These are phyloP conservation scores for Venturia aucupariae DNA, from an alignment of 2,329 filamentous ascomycete species.

Conservation along the genomic window DNA sequence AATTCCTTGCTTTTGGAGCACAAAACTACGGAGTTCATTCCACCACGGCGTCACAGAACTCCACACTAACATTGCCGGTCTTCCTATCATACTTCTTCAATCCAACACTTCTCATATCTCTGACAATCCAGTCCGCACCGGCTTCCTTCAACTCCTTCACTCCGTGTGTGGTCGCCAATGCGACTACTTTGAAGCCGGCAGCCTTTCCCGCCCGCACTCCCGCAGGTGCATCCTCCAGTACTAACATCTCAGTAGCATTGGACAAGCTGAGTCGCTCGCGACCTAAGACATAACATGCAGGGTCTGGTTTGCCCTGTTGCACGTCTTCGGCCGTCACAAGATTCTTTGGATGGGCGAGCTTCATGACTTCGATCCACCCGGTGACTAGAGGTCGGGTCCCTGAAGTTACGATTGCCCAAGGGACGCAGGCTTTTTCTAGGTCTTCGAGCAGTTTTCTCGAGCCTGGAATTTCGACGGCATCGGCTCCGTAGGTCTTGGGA, in stretches of 20 bases:
- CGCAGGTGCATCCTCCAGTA: slow-evolving; percentile 82
- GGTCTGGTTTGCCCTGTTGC: slow-evolving; percentile 40
- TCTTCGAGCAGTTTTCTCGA: slow-evolving; percentile 59
- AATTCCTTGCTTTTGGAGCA: slow-evolving; percentile 7
- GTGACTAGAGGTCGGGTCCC: slow-evolving; percentile 39
- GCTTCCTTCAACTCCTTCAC: slow-evolving; percentile 62
- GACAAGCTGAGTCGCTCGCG: slow-evolving; percentile 31
- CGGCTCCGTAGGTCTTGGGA: slow-evolving; percentile 64
- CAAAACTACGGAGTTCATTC: slow-evolving; percentile 14
- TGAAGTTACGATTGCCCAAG: slow-evolving; percentile 71
- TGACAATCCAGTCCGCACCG: slow-evolving; percentile 80
- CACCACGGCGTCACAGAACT: slow-evolving; percentile 55
- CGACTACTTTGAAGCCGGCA: slow-evolving; percentile 76
- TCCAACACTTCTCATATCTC: slow-evolving; percentile 65
- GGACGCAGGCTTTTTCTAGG: slow-evolving; percentile 52
- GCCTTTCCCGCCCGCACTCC: slow-evolving; percentile 76
- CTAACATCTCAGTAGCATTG: slow-evolving; percentile 46
- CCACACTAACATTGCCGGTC: slow-evolving; percentile 53
- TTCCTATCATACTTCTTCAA: slow-evolving; percentile 47
- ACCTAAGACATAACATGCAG: slow-evolving; percentile 39
- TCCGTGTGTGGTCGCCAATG: slow-evolving; percentile 75
- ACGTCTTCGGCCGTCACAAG: slow-evolving; percentile 44
- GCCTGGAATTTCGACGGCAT: slow-evolving; percentile 80
- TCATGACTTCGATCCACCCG: slow-evolving; percentile 42
- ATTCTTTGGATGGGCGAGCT: slow-evolving; percentile 36